Evolutionary conservation across 1,139 yeast genomes (phyloP), one percentile per base, ranked within the genome.

Genomic region (Saccharomycopsis hybrid): DNA sequence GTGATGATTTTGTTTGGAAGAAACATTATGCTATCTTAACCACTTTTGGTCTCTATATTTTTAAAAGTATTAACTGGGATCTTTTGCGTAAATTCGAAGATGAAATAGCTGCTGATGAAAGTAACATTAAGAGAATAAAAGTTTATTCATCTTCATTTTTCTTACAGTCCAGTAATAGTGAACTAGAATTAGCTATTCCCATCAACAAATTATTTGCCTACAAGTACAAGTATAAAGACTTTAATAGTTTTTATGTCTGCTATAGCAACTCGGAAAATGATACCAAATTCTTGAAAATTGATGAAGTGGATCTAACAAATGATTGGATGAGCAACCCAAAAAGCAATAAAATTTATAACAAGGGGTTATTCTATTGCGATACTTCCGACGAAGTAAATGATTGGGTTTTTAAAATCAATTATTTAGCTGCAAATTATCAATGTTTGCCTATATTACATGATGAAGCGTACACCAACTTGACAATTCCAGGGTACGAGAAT

Each of bases 11-110:
- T 1, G 53, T 57, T 5, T 72, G 77, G 77, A 72, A 64, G 51
- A 65, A 62, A 33, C 69, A 69, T 48, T 69, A 63, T 55, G 74
- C 70, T 25, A 59, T 74, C 24, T 56, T 75, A 43, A 75, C 80
- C 0, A 62, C 73, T 1, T 65, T 71, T 54, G 78, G 78, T 2
- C 56, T 74, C 28, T 62, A 73, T 9, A 59, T 74, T 31, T 74
- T 69, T 58, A 74, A 71, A 40, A 64, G 64, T 46, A 53, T 60
- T 13, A 60, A 65, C 24, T 61, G 63, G 60, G 53, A 52, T 9
- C 32, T 44, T 11, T 30, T 52, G 13, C 18, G 27, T 4, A 44
- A 36, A 13, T 51, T 48, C 41, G 54, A 49, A 27, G 13, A 36
- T 8, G 44, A 33, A n/a, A 18, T 38, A 3, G 27, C 39, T 5